phyloP scores from a whole-genome alignment of 1,284 basidiomycete genomes.

The Austropuccinia psidii region DNA sequence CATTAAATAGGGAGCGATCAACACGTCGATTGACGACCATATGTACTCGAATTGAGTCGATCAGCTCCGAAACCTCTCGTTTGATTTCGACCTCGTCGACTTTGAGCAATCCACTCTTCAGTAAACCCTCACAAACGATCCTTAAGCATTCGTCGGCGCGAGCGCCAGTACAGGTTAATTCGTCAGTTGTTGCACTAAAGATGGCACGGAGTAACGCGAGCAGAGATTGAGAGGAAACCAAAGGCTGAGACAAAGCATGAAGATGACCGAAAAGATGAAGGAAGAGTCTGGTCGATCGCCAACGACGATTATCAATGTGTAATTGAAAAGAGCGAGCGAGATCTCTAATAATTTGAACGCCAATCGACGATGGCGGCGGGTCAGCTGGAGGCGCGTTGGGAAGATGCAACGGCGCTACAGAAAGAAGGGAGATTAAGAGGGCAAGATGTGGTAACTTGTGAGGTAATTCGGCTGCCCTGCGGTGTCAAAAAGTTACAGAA shows the following conservation, averaged over 20 bases:
- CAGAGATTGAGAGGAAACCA: slow-evolving; percentile 31
- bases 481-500: neutral
- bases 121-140: slow-evolving; percentile 42
- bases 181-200: slow-evolving; percentile 38
- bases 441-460: slow-evolving; percentile 85
- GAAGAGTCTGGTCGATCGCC: slow-evolving; percentile 75
- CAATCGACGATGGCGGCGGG: slow-evolving; percentile 50
- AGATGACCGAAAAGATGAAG: slow-evolving; percentile 86
- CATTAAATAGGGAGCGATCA: slow-evolving; percentile 33
- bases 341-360: slow-evolving; percentile 72
- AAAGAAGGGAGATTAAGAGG: slow-evolving; percentile 63
- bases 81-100: slow-evolving; percentile 14
- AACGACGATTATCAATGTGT: slow-evolving; percentile 73
- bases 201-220: slow-evolving; percentile 41
- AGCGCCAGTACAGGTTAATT: slow-evolving; percentile 41
- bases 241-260: slow-evolving; percentile 49
- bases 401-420: slow-evolving; percentile 50
- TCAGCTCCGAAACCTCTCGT: slow-evolving; percentile 25
- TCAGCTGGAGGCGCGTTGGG: slow-evolving; percentile 36
- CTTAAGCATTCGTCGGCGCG: slow-evolving; percentile 44
- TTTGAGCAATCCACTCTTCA: slow-evolving; percentile 37
- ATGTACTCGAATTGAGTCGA: slow-evolving; percentile 24
- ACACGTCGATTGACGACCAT: slow-evolving; percentile 23
- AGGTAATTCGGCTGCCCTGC: slow-evolving; percentile 73
- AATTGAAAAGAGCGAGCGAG: slow-evolving; percentile 77